phyloP scores from a whole-genome alignment of 2,329 filamentous ascomycete species.

The Fusarium sp. region DNA sequence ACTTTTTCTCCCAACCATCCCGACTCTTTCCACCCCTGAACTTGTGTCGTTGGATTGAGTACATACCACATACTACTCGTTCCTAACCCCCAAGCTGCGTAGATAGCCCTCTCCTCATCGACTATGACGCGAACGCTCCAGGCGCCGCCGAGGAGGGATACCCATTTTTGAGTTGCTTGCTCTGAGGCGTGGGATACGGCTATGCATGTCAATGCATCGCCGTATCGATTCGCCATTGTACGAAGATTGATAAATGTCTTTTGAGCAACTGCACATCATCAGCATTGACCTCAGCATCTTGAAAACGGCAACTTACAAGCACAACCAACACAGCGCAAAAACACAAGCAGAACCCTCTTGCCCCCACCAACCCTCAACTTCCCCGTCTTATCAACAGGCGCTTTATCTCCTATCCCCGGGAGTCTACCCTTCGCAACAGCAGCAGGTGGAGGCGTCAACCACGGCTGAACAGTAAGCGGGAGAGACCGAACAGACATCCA shows the following conservation, averaged over 20 bases:
- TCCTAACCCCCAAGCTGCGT: conserved; percentile 69
- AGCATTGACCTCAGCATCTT: neutral
- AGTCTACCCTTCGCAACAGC: conserved; percentile 58
- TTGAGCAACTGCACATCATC: conserved; percentile 57
- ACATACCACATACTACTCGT: conserved; percentile 61
- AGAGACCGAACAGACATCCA: conserved; percentile 63
- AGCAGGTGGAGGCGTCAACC: conserved; percentile 62
- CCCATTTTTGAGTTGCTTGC: conserved; percentile 66
- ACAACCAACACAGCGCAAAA: conserved; percentile 65
- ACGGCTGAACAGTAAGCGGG: conserved; percentile 63
- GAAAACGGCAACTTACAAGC: conserved; percentile 56
- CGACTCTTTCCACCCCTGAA: conserved; percentile 64
- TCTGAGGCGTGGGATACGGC: conserved; percentile 69
- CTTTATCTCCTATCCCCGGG: conserved; percentile 60
- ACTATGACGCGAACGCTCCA: conserved; percentile 66
- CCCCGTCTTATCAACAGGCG: conserved; percentile 59
- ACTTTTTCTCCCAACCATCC: conserved; percentile 65
- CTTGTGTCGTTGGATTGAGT: conserved; percentile 63
- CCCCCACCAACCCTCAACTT: conserved; percentile 58
- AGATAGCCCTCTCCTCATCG: conserved; percentile 66
- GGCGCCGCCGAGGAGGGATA: conserved; percentile 66
- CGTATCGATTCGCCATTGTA: conserved; percentile 62
- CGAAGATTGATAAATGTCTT: conserved; percentile 67
- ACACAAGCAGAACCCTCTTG: conserved; percentile 59
- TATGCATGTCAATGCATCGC: conserved; percentile 62